Evolutionary conservation across 768 basidiomycete species (phyloP), one percentile per base, ranked within the genome.

Genomic region (Kwoniella sp.): DNA sequence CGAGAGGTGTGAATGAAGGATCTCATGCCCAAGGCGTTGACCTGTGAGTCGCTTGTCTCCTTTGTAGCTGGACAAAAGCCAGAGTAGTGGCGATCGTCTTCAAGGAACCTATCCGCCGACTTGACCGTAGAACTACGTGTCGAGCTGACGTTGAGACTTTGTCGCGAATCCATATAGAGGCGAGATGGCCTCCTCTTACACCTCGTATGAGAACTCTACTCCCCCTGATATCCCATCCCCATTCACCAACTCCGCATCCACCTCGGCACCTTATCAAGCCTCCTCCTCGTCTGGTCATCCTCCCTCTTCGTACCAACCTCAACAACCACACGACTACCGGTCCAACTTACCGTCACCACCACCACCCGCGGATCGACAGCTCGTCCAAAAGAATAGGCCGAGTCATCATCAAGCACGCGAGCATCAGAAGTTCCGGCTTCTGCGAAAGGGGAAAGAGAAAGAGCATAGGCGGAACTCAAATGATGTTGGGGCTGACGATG

Each of bases 311-410:
- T 45, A 37, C 34, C 34, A 37, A 3, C 13, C 22, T 28, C 50
- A 53, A 17, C n/a, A 25, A 31, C 28, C 30, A 20, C 50, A 45
- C 5, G 41, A 45, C 15, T 45, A 45, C 41, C 41, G 41, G 15
- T 45, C 41, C 5, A 45, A 9, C 15, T 17, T 70, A n/a, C 72
- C 71, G 22, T n/a, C n/a, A n/a, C 53, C 55, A 13, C 70, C 70
- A 5, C 72, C 70, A 9, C 70, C 66, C 1, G 11, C 68, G 20
- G 67, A 73, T 47, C 64, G 69, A 15, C 34, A 57, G 23, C 67
- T 64, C 2, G 59, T 68, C 8, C 55, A 67, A 9, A 72, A 70
- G 52, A 62, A 53, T 9, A 59, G 70, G 3, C 48, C 65, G 15
- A 20, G 50, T 0, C 63, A 61, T 15, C 38, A 60, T 50, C 57